These are phyloP conservation scores for Diplodia intermedia DNA, from an alignment of 2,329 filamentous ascomycete genomes.

Conservation along the genomic window DNA sequence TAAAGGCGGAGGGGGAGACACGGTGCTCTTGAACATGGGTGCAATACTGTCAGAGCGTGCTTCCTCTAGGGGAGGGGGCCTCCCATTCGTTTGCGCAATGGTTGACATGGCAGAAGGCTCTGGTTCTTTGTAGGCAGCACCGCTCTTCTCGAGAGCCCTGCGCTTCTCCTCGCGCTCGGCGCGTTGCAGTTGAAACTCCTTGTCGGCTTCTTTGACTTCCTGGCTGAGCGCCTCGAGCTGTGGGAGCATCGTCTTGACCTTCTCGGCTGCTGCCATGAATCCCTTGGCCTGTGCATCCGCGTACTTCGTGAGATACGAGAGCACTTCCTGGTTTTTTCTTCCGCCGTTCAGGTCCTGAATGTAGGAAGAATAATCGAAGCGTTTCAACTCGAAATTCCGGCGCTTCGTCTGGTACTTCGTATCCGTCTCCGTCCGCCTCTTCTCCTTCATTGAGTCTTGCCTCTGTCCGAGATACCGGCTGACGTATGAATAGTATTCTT, in stretches of 20 bases:
- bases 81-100: constrained; percentile 39
- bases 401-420: constrained; percentile 95
- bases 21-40: constrained; percentile 45
- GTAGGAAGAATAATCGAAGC: constrained; percentile 98
- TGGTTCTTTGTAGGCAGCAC: constrained; percentile 54
- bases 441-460: constrained; percentile 94
- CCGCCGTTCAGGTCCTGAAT: constrained; percentile 99
- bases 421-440: constrained; percentile 94
- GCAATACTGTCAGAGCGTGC: constrained; percentile 38
- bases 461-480: constrained; percentile 94
- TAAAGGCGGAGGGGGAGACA: constrained; percentile 40
- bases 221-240: constrained; percentile 86
- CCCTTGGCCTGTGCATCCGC: constrained; percentile 87
- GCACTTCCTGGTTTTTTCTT: constrained; percentile 95
- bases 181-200: constrained; percentile 93
- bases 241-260: constrained; percentile 83
- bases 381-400: constrained; percentile 93
- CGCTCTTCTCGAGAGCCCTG: constrained; percentile 86
- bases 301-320: constrained; percentile 93
- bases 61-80: neutral
- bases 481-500: constrained; percentile 96
- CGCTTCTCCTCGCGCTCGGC: constrained; percentile 97
- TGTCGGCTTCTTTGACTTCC: constrained; percentile 92
- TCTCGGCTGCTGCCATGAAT: constrained; percentile 83
- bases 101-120: constrained; percentile 36